Percentiles rank a stretch among this genome's conserved stretches.
phyloP scores from a whole-genome alignment of 2,329 filamentous ascomycete genomes.

The Colletotrichum plurivorum region DNA sequence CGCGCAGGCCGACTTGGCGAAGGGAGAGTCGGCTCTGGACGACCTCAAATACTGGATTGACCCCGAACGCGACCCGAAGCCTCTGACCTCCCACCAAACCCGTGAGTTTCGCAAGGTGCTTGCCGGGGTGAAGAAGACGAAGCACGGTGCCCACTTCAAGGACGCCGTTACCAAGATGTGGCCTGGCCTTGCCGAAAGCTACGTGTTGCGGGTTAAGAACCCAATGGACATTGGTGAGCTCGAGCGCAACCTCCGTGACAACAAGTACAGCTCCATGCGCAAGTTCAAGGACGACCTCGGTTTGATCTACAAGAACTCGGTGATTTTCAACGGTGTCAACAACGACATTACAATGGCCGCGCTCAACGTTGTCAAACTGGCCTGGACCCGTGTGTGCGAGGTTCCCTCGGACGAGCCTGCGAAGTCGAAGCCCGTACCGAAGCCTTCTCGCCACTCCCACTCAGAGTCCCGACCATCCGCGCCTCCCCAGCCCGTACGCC shows the following conservation, averaged over 20 bases:
- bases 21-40: slow-evolving; percentile 43
- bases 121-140: slow-evolving; percentile 87
- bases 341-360: slow-evolving; percentile 79
- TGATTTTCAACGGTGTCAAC: slow-evolving; percentile 84
- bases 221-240: slow-evolving; percentile 90
- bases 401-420: slow-evolving; percentile 68
- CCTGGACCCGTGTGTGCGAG: slow-evolving; percentile 62
- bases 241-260: slow-evolving; percentile 82
- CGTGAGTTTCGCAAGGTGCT: slow-evolving; percentile 76
- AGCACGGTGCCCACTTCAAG: slow-evolving; percentile 82
- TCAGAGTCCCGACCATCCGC: slow-evolving; percentile 58
- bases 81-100: slow-evolving; percentile 71
- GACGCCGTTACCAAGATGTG: slow-evolving; percentile 83
- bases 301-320: slow-evolving; percentile 83
- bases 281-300: slow-evolving; percentile 82
- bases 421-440: slow-evolving; percentile 67
- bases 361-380: slow-evolving; percentile 68
- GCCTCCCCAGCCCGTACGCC: slow-evolving; percentile 50
- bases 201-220: slow-evolving; percentile 75
- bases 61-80: slow-evolving; percentile 57
- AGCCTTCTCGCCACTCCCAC: slow-evolving; percentile 62
- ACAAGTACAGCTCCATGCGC: slow-evolving; percentile 76
- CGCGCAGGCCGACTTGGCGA: slow-evolving; percentile 44
- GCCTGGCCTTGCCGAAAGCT: slow-evolving; percentile 82
- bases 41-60: slow-evolving; percentile 58